phyloP scores from a whole-genome alignment of 805 yeast genomes.

The Jamesozyma gamospora region DNA sequence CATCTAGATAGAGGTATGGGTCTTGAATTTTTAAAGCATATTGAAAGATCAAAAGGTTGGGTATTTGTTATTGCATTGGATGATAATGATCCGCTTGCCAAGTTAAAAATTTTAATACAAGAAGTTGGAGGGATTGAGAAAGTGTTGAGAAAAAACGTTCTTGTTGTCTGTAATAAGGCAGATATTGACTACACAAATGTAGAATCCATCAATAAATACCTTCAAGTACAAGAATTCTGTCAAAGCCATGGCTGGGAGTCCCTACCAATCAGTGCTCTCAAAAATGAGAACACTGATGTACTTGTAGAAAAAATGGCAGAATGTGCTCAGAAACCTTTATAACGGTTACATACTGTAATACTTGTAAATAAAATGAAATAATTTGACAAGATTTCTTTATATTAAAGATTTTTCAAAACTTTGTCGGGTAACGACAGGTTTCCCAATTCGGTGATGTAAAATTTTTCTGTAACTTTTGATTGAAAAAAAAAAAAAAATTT shows the following conservation, averaged over 20 bases:
- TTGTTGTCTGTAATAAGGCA: constrained; percentile 91
- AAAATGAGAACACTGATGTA: constrained; percentile 59
- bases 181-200: constrained; percentile 42
- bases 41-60: constrained; percentile 83
- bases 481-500: not conserved
- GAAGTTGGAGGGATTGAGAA: constrained; percentile 63
- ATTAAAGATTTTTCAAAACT: too few relatives aligned
- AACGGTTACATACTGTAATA: not conserved
- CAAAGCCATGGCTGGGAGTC: constrained; percentile 47
- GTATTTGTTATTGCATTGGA: constrained; percentile 82
- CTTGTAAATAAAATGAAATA: too few relatives aligned
- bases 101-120: constrained; percentile 47
- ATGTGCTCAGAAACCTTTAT: constrained; percentile 5
- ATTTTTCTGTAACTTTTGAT: constrained; percentile 19
- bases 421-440: not conserved
- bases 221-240: constrained; percentile 37
- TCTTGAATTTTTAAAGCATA: constrained; percentile 79
- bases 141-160: constrained; percentile 47
- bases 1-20: constrained; percentile 85
- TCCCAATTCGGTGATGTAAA: constrained; percentile 1
- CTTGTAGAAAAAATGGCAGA: constrained; percentile 67
- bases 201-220: constrained; percentile 41
- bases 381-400: too few relatives aligned
- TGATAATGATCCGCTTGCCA: constrained; percentile 51
- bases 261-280: constrained; percentile 77